Base-by-base conservation (phyloP, 495 filamentous ascomycete species). In the Neurospora pannonica region DNA sequence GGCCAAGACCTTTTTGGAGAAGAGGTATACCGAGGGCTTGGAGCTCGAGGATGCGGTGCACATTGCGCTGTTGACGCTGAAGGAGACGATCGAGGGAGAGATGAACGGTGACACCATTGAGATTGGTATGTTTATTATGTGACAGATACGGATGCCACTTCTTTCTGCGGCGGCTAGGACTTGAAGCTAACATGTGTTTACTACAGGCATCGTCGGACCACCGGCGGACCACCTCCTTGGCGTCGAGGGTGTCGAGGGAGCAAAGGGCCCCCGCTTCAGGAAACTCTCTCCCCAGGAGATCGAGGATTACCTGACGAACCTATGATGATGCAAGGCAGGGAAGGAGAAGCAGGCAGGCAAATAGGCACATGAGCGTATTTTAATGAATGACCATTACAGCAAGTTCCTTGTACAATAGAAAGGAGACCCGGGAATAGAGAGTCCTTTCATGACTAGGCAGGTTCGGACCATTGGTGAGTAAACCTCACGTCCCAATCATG, bases 41-140 rank as follows among this genome's bases (percentile, higher is more conserved):
- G 96, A 99, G 87, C 86, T 99, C 74, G 96, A 99, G 84, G 96
- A 99, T 84, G 96, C 96, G 28, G 94, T 99, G 75, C 95, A 98
- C 85, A 99, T 99, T 87, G 96, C 96, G 70, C 88, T 99, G 72
- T 85, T 98, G 82, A 99, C 96, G 60, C 85, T 99, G 82, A 99
- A 99, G 88, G 96, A 99, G 88, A 97, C 94, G 37, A 98, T 98
- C 77, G 96, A 98, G 84, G 96, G 96, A 34, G 96, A 99, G 85
- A 98, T 98, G 96, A 98, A 93, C 79, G 96, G 96, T 70, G 97
- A 98, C 83, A 98, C 96, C 48, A 95, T 99, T 77, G 96, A 99
- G 87, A 97, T 99, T 79, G 95, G 95, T 95, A 80, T 84, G 91
- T 77, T 70, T 21, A 21, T 40, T 1, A 36, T 24, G 7, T 38